These are phyloP conservation scores for Smittium culicis DNA, from an alignment of 371 early-diverging fungal species.

Conservation along the genomic window DNA sequence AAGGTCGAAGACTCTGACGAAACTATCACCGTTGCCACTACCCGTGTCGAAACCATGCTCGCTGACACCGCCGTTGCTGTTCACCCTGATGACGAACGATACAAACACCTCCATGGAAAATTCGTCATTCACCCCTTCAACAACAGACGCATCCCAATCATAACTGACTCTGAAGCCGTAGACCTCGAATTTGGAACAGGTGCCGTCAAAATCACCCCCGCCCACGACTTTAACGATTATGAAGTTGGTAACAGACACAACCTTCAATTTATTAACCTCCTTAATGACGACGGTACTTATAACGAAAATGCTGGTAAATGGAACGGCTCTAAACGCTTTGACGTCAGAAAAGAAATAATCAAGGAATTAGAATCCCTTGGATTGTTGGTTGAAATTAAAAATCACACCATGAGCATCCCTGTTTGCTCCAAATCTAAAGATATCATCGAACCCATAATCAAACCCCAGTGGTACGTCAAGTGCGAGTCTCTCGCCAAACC, in stretches of 20 bases:
- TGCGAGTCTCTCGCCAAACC: slow-evolving; percentile 83
- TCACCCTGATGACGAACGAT: slow-evolving; percentile 71
- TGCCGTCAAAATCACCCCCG: slow-evolving; percentile 98
- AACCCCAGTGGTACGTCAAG: slow-evolving; percentile 99
- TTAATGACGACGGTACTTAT: slow-evolving; percentile 92
- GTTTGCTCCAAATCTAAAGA: slow-evolving; percentile 76
- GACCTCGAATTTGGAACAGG: slow-evolving; percentile 98
- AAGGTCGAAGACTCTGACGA: slow-evolving; percentile 66
- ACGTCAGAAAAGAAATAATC: slow-evolving; percentile 81
- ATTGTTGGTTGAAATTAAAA: slow-evolving; percentile 72
- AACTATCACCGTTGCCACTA: slow-evolving; percentile 92
- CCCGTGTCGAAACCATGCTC: slow-evolving; percentile 99
- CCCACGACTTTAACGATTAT: slow-evolving; percentile 99
- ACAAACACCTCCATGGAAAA: slow-evolving; percentile 83
- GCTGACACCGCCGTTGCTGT: slow-evolving; percentile 97
- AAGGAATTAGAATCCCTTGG: slow-evolving; percentile 77
- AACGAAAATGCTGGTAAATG: slow-evolving; percentile 83
- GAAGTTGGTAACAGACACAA: slow-evolving; percentile 92
- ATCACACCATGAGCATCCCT: slow-evolving; percentile 91
- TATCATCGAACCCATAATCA: slow-evolving; percentile 95
- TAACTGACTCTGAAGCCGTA: slow-evolving; percentile 81
- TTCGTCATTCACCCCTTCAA: slow-evolving; percentile 93
- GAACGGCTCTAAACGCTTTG: slow-evolving; percentile 88
- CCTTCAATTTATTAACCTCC: slow-evolving; percentile 81
- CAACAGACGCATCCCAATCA: slow-evolving; percentile 76